A percentile compares a stretch with the other conserved stretches of the same genome.
Evolutionary conservation across 768 basidiomycete species (phyloP).

Genomic region (Boletus reticuloceps): DNA sequence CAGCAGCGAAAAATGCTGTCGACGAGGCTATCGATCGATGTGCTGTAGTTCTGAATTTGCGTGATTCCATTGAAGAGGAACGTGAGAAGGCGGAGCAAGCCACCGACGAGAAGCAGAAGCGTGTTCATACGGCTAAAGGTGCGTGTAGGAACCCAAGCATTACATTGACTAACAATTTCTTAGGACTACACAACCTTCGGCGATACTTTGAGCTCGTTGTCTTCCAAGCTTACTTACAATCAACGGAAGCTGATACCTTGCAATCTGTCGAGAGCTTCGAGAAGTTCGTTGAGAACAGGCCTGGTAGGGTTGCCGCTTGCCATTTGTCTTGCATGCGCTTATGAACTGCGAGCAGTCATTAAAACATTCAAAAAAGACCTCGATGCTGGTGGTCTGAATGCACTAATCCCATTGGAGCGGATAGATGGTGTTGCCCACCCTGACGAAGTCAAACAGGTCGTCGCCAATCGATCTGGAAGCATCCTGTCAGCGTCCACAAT

Average conservation of each 20-base stretch:
- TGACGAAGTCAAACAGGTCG: conserved; percentile 88
- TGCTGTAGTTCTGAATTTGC: conserved; percentile 76
- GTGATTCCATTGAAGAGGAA: conserved; percentile 85
- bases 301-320: conserved; percentile 50
- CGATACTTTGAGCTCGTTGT: conserved; percentile 84
- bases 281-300: conserved; percentile 76
- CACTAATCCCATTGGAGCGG: conserved; percentile 79
- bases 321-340: background rate
- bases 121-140: conserved; percentile 71
- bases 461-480: conserved; percentile 77
- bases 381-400: conserved; percentile 68
- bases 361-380: conserved; percentile 95
- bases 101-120: conserved; percentile 67
- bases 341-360: conserved; percentile 58
- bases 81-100: conserved; percentile 77
- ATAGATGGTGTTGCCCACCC: conserved; percentile 76
- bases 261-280: conserved; percentile 74
- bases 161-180: conserved; percentile 5
- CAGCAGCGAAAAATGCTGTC: conserved; percentile 79
- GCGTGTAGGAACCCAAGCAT: conserved; percentile 2
- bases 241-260: conserved; percentile 77
- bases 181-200: conserved; percentile 77
- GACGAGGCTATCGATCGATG: conserved; percentile 90
- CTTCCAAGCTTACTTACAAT: conserved; percentile 88
- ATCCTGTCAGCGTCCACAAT: conserved; percentile 92